Percentiles rank a stretch among this genome's conserved stretches.
phyloP scores from a whole-genome alignment of 2,329 filamentous ascomycete genomes.

The Fusarium graminum region DNA sequence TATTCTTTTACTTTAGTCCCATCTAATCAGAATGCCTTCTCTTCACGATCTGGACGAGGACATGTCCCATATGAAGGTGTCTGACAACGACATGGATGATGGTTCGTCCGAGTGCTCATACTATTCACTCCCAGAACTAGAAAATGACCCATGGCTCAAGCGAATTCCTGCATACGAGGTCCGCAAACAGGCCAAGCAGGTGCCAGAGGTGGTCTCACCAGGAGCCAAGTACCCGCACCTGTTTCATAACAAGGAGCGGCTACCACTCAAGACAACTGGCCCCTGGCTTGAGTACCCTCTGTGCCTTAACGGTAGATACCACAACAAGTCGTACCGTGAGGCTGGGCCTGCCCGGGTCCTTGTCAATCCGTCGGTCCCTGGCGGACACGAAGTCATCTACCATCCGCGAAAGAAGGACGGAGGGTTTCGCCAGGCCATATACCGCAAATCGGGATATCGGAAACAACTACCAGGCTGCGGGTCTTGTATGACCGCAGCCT shows the following conservation, averaged over 20 bases:
- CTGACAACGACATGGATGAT: slow-evolving; percentile 19
- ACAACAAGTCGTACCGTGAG: background rate
- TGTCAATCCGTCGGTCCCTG: slow-evolving; percentile 8
- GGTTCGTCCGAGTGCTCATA: slow-evolving; percentile 16
- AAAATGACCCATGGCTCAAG: background rate
- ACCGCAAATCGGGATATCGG: slow-evolving; percentile 6
- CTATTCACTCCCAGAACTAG: slow-evolving; percentile 9
- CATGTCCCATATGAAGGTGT: slow-evolving; percentile 11
- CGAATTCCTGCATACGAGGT: slow-evolving; percentile 10
- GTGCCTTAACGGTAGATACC: background rate
- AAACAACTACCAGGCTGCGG: background rate
- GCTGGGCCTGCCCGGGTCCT: slow-evolving; percentile 17
- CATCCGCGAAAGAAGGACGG: background rate
- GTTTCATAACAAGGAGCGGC: slow-evolving; percentile 1
- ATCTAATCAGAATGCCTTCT: slow-evolving; percentile 1
- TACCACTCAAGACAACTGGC: slow-evolving; percentile 1
- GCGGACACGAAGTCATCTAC: slow-evolving; percentile 19
- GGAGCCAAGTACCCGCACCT: slow-evolving; percentile 1
- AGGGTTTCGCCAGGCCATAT: slow-evolving; percentile 2
- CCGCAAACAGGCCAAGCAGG: background rate
- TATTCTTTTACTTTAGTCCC: no score
- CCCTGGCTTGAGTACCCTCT: slow-evolving; percentile 16
- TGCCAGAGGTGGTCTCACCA: background rate
- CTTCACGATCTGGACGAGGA: slow-evolving; percentile 1
- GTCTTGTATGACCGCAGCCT: background rate